Evolutionary conservation across 2,329 filamentous ascomycete genomes (phyloP).

Genomic region (Alternaria brassicicola): DNA sequence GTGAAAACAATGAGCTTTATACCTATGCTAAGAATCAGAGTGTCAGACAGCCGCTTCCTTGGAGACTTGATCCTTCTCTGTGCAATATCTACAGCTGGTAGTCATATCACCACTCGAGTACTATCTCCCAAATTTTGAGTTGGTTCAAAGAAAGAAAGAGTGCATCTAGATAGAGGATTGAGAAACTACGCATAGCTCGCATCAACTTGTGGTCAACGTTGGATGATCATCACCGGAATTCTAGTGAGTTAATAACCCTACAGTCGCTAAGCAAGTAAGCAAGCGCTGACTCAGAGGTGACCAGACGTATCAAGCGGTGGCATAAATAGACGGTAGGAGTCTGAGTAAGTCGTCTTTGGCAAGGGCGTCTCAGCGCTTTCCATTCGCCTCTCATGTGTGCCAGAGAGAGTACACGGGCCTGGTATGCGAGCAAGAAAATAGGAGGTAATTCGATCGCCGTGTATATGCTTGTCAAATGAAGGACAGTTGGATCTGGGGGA

Average conservation of each 20-base stretch:
- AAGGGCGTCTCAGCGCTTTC: background rate
- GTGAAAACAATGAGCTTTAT: background rate
- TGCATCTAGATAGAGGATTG: background rate
- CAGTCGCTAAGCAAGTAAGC: background rate
- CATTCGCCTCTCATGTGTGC: background rate
- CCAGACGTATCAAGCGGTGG: background rate
- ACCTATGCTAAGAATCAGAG: background rate
- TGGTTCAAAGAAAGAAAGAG: background rate
- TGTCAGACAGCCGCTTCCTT: background rate
- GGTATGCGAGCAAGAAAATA: background rate
- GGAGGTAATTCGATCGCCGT: background rate
- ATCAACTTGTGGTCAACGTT: background rate
- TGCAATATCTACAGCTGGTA: background rate
- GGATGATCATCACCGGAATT: background rate
- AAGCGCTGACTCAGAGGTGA: background rate
- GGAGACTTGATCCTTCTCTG: background rate
- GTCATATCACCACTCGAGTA: background rate
- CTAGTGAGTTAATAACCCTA: background rate
- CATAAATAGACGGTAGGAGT: background rate
- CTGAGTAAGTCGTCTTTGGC: background rate
- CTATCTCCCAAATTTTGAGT: background rate
- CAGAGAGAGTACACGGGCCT: background rate
- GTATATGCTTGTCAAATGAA: background rate
- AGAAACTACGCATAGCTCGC: background rate
- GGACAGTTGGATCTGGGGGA: background rate